Evolutionary conservation across 179 eudicot species (phyloP).

Genomic region (Silene vulgaris): DNA sequence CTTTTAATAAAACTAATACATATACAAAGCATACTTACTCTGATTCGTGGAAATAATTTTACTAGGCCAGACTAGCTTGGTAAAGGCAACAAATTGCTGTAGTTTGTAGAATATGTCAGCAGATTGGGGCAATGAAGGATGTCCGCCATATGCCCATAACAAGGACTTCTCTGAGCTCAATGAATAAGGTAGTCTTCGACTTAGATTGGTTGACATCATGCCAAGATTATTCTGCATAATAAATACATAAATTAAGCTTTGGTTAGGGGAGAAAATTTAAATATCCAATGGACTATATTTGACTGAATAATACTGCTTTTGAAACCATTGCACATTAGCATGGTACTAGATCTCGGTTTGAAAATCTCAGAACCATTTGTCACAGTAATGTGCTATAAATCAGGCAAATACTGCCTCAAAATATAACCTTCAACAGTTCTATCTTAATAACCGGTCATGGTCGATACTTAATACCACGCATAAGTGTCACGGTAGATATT

Average conservation of each 20-base stretch:
- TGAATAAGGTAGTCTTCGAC: constrained; percentile 43
- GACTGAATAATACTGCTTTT: not conserved
- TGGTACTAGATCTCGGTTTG: too few species aligned
- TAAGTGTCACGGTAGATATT: too few species aligned
- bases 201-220: constrained; percentile 23
- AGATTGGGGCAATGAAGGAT: constrained; percentile 65
- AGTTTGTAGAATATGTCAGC: constrained; percentile 55
- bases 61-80: constrained; percentile 54
- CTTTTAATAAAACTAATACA: not conserved
- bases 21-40: constrained; percentile 31
- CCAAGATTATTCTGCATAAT: constrained; percentile 40
- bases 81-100: constrained; percentile 48
- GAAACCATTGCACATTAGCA: not conserved
- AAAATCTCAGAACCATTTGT: too few species aligned
- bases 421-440: too few species aligned
- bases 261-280: not conserved
- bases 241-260: constrained; percentile 14
- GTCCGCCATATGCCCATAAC: constrained; percentile 91
- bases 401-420: too few species aligned
- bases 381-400: too few species aligned
- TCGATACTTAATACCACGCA: too few species aligned
- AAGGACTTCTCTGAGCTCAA: constrained; percentile 61
- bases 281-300: constrained; percentile 5
- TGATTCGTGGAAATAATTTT: constrained; percentile 29
- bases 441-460: too few species aligned